Percentiles rank a stretch among this genome's conserved stretches.
Conservation (phyloP, 768 basidiomycete genomes). For the Mycena latifolia region DNA sequence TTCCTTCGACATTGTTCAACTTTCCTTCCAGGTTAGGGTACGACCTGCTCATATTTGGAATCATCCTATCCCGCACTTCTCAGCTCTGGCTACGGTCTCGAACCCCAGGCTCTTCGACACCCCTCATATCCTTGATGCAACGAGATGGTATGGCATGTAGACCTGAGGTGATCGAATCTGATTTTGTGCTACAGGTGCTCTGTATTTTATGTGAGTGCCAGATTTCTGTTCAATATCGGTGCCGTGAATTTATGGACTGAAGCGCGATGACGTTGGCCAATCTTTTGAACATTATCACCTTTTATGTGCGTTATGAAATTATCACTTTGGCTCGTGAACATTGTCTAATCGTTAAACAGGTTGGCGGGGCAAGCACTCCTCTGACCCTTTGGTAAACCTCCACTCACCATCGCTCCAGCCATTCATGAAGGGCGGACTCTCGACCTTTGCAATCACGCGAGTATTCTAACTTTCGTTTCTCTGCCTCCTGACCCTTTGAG, state of each 20-base stretch:
- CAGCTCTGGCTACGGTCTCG: background rate
- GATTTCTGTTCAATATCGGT: background rate
- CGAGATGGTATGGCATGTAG: background rate
- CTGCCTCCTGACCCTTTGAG: too few relatives aligned
- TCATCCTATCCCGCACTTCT: background rate
- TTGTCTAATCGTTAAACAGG: background rate
- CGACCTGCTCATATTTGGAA: slow-evolving; percentile 11
- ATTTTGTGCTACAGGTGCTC: background rate
- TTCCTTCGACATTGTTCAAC: background rate
- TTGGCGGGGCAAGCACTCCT: background rate
- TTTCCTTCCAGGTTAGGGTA: background rate
- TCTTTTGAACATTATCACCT: slow-evolving; percentile 2
- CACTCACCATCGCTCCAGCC: background rate
- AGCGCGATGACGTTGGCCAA: slow-evolving; percentile 13
- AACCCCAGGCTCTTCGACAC: background rate
- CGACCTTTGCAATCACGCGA: slow-evolving; percentile 3
- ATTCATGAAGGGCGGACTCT: slow-evolving; percentile 3
- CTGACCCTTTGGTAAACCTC: background rate
- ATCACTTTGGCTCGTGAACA: background rate
- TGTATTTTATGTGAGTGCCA: slow-evolving; percentile 13
- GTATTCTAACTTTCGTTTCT: too few relatives aligned
- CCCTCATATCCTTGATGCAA: background rate
- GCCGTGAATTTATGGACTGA: background rate
- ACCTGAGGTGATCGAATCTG: background rate
- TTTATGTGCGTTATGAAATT: background rate